Evolutionary conservation across 257 asterid species (phyloP).

Genomic region (Penstemon davidsonii): DNA sequence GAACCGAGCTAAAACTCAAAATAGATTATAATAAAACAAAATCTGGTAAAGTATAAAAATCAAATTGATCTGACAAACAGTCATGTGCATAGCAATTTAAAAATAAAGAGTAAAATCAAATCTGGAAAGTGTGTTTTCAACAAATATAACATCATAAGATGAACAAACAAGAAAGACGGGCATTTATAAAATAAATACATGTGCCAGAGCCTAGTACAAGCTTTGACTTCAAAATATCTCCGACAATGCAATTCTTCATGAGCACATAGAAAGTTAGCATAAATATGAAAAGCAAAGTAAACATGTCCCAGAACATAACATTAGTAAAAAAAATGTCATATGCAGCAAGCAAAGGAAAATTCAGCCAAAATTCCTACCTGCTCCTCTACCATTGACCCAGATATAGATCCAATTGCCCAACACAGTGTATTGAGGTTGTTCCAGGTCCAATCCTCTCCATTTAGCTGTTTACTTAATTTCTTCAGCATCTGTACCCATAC

Average conservation of each 20-base stretch:
- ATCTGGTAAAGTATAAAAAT: no score
- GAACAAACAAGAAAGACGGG: neutral
- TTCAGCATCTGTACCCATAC: slow-evolving; percentile 67
- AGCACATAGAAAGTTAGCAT: neutral
- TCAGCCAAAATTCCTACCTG: slow-evolving; percentile 49
- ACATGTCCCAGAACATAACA: slow-evolving; percentile 2
- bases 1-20: neutral
- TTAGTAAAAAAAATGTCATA: slow-evolving; percentile 7
- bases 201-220: neutral
- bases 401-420: slow-evolving; percentile 99
- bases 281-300: neutral
- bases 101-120: neutral
- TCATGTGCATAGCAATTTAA: neutral
- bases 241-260: neutral
- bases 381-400: slow-evolving; percentile 98
- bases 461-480: slow-evolving; percentile 77
- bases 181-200: neutral
- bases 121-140: neutral
- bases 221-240: slow-evolving; percentile 3
- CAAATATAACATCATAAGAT: neutral
- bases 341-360: slow-evolving; percentile 16
- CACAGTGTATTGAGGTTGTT: slow-evolving; percentile 96
- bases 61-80: neutral
- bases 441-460: slow-evolving; percentile 98
- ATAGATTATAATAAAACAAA: neutral